Base-by-base conservation (phyloP, 2,329 filamentous ascomycete species). In the Fusarium xylarioides region DNA sequence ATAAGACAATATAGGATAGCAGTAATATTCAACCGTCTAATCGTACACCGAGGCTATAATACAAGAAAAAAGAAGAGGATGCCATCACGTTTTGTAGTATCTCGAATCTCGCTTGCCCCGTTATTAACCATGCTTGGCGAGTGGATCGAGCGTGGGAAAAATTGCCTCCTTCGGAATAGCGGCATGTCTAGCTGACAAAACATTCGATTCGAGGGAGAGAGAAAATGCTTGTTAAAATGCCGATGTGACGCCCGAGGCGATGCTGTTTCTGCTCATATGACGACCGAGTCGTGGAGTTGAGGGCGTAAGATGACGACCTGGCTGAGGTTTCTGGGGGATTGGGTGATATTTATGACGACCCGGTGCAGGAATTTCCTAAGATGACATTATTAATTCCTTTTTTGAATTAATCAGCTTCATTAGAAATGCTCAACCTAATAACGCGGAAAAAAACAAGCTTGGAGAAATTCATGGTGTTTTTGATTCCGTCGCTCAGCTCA, bases 161-260 rank as follows among this genome's bases (percentile, higher is more conserved):
- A 54, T 59, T 73, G 46, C 70, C 71, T 28, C 18, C 16, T 71
- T 71, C 18, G 66, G 70, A 26, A 58, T 73, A 73, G 71, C 28
- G 28, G 49, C 23, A 35, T 23, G 34, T 40, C 28, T 34, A 38
- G 66, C 71, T 71, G 54, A 74, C 66, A 71, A 73, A 72, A 38
- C 32, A 23, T n/a, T 32, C n/a, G 30, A 40, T 30, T 43, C 34
- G 9, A 37, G 34, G 32, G 34, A 53, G 34, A 18, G 11, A 53
- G 26, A 54, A 38, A 54, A 38, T 54, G 23, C 34, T 54, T 54
- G 43, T 30, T 23, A 35, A 35, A 28, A 43, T 53, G 40, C 43
- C 34, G 19, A 50, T 55, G 55, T 67, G 70, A 70, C 66, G 66
- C 52, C 67, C 54, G 55, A 43, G 44, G 37, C 42, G 57, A 59